A percentile compares a stretch with the other conserved stretches of the same genome.
Evolutionary conservation across 441 rosid species (phyloP).

Genomic region (Adansonia grandidieri): DNA sequence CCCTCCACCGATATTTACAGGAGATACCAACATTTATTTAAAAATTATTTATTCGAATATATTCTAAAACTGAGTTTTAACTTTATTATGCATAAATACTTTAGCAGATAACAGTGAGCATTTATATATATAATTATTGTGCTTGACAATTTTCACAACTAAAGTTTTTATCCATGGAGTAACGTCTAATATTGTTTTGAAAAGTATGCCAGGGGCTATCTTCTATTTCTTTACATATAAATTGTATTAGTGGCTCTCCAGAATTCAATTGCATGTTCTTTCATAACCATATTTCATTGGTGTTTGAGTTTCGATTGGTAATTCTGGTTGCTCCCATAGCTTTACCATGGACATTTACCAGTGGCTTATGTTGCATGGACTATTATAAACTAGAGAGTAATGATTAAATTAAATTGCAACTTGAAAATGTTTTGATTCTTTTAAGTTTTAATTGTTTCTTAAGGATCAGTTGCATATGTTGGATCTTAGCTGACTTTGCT

Average conservation of each 20-base stretch:
- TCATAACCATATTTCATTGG: not conserved
- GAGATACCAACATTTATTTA: not conserved
- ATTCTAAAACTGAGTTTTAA: not conserved
- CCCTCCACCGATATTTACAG: not conserved
- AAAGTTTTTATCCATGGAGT: not conserved
- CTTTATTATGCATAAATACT: not conserved
- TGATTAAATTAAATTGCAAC: not conserved
- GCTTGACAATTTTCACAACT: conserved; percentile 9
- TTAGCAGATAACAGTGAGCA: not conserved
- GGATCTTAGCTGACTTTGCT: not conserved
- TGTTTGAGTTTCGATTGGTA: not conserved
- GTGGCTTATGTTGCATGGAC: not conserved
- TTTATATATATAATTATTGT: not conserved
- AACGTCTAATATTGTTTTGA: not conserved
- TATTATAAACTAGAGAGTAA: not conserved
- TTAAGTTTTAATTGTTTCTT: not conserved
- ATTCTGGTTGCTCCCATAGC: not conserved
- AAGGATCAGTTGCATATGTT: conserved; percentile 7
- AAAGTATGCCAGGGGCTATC: not conserved
- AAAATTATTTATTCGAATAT: not conserved
- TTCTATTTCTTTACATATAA: not conserved
- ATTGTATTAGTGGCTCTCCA: conserved; percentile 5
- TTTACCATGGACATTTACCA: not conserved
- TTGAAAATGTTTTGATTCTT: not conserved
- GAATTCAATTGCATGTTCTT: conserved; percentile 4